These are phyloP conservation scores for Dysphania ambrosioides DNA, from an alignment of 148 eudicot genomes.

Conservation along the genomic window DNA sequence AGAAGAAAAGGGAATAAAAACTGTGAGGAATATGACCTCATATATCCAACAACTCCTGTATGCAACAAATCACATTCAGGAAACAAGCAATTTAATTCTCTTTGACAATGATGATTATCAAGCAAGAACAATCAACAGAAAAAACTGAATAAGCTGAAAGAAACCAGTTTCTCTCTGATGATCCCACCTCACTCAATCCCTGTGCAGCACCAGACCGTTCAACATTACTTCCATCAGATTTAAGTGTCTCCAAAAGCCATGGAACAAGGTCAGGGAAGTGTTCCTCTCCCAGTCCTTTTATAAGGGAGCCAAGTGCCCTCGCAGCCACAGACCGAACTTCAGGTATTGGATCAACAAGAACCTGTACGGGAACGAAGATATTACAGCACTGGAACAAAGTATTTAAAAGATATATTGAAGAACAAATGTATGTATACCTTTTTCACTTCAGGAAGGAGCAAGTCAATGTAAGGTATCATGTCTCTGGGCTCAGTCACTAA, in stretches of 20 bases:
- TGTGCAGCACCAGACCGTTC: constrained; percentile 99
- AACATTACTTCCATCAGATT: constrained; percentile 92
- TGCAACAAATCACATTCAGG: constrained; percentile 2
- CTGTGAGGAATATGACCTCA: not conserved
- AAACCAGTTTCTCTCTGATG: not conserved
- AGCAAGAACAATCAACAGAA: not conserved
- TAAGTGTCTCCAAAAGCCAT: constrained; percentile 85
- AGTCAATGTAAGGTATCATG: constrained; percentile 86
- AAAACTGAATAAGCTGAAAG: not conserved
- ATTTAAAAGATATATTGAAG: not conserved
- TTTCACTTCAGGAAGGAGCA: constrained; percentile 94
- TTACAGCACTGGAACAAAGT: constrained; percentile 1
- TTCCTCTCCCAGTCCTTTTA: constrained; percentile 98
- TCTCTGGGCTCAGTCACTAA: constrained; percentile 94
- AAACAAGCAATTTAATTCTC: not conserved
- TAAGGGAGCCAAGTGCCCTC: constrained; percentile 90
- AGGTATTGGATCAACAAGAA: constrained; percentile 97
- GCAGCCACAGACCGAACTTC: constrained; percentile 99
- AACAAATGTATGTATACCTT: constrained; percentile 42
- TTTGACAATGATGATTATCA: not conserved
- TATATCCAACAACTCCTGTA: no score
- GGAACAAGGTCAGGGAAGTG: constrained; percentile 90
- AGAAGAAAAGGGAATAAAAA: no score
- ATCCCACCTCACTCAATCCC: constrained; percentile 92
- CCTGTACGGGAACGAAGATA: constrained; percentile 37